Base-by-base conservation (phyloP, 768 basidiomycete species). In the Collybia sp. region DNA sequence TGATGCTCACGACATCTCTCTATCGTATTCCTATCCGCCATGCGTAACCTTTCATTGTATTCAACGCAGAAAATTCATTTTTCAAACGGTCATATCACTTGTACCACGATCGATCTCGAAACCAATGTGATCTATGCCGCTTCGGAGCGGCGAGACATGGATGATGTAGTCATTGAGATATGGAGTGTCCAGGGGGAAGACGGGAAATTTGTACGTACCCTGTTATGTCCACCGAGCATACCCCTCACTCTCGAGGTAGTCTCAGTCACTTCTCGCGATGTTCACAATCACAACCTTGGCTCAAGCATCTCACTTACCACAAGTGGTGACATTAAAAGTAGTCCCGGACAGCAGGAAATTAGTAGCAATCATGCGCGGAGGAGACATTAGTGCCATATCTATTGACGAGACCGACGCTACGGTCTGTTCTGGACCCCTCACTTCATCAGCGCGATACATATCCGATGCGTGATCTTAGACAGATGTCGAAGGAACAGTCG, bases 401-500 rank as follows among this genome's bases (percentile, higher is more conserved):
- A 54, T 88, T 39, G 72, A 80, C 44, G 72, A 81, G 43, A 67
- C 76, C 31, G 53, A 64, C 34, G 57, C 73, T 34, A 49, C 64
- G 45, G 79, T 84, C 73, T 65, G 18, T 43, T 11, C 15, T 46
- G 17, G 45, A 39, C 20, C 18, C n/a, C 5, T 33, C 17, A 15
- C 35, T 30, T 16, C 15, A 43, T 41, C 34, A 40, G 35, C 43
- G 41, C 32, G 42, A n/a, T 32, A 10, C 52, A 52, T 47, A 47
- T 50, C 43, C 39, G 43, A 50, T 40, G 37, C 20, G 1, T 31
- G n/a, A 13, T 41, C 25, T 25, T 45, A 89, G 86, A 66, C 79
- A 37, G 90, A 94, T 53, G 76, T 92, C 12, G 85, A 94, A 45
- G 95, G 95, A 12, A 83, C 84, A 0, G 80, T 98, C 6, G 94